phyloP scores from a whole-genome alignment of 2,329 filamentous ascomycete genomes.

The Aspergillus jensenii region DNA sequence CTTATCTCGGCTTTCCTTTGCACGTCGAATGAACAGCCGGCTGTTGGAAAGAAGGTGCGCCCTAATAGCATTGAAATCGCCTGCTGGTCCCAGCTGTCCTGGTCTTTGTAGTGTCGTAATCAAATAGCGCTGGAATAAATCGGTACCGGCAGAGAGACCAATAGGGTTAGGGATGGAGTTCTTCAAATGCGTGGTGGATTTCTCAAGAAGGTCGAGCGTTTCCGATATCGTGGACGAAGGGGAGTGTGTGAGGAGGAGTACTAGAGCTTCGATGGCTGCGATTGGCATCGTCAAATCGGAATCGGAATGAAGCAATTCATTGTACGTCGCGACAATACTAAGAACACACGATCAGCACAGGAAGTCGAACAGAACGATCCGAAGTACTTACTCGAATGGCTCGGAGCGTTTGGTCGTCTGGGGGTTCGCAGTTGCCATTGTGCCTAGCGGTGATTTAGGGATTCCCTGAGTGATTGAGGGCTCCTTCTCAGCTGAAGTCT shows the following conservation, averaged over 20 bases:
- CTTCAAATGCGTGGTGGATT: conserved; percentile 75
- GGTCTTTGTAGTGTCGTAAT: conserved; percentile 67
- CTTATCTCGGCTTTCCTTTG: conserved; percentile 78
- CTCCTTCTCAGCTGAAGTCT: conserved; percentile 10
- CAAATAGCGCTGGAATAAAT: conserved; percentile 93
- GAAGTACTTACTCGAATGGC: conserved; percentile 38
- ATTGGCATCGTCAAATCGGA: conserved; percentile 92
- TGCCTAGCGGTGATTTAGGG: conserved; percentile 9
- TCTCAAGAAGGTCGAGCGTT: conserved; percentile 81
- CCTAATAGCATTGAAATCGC: conserved; percentile 79
- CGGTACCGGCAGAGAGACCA: conserved; percentile 87
- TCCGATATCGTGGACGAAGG: conserved; percentile 87
- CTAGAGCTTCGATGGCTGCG: conserved; percentile 87
- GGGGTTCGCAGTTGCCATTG: conserved; percentile 30
- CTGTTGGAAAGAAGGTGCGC: conserved; percentile 84
- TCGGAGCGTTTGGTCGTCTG: conserved; percentile 26
- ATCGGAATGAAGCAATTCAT: conserved; percentile 64
- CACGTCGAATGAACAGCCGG: conserved; percentile 79
- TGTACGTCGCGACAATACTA: conserved; percentile 66
- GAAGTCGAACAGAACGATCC: neutral
- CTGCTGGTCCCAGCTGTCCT: conserved; percentile 49
- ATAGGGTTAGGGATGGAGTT: conserved; percentile 81
- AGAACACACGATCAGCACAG: conserved; percentile 18
- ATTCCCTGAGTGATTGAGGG: conserved; percentile 7
- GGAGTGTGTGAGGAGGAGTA: conserved; percentile 77